These are phyloP conservation scores for Scutellaria barbata DNA, from an alignment of 257 asterid genomes.

Conservation along the genomic window DNA sequence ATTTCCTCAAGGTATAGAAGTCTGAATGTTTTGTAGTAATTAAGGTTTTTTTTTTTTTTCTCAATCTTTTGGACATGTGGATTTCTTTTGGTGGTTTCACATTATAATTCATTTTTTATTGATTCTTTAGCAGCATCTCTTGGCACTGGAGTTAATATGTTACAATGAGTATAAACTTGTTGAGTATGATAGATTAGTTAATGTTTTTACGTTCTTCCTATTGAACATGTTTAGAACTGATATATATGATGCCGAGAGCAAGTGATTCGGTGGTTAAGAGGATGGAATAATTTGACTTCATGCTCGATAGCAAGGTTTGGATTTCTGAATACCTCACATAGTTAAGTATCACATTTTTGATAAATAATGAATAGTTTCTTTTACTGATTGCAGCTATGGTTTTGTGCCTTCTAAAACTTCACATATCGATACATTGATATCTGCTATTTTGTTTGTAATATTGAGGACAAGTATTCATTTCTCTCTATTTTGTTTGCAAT, in stretches of 20 bases:
- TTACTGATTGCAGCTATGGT: constrained; percentile 7
- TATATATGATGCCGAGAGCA: constrained; percentile 49
- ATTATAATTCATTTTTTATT: background rate
- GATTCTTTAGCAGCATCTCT: background rate
- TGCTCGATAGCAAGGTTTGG: constrained; percentile 14
- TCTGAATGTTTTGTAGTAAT: background rate
- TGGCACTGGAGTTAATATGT: background rate
- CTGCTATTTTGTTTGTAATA: constrained; percentile 18
- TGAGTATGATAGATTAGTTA: background rate
- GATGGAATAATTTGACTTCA: constrained; percentile 29
- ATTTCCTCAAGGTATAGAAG: background rate
- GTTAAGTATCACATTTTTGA: background rate
- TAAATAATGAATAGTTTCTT: constrained; percentile 3
- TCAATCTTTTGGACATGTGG: background rate
- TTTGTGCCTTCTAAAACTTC: constrained; percentile 22
- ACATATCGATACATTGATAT: background rate
- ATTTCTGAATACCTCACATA: constrained; percentile 18
- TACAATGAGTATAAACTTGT: background rate
- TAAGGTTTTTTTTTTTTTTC: background rate
- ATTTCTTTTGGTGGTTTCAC: background rate
- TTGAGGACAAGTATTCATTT: background rate
- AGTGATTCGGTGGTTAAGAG: constrained; percentile 38
- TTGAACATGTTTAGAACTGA: constrained; percentile 39
- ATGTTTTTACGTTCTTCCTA: constrained; percentile 41
- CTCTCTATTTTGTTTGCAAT: constrained; percentile 20